phyloP scores from a whole-genome alignment of 768 basidiomycete genomes.

The Plicaturopsis crispa region DNA sequence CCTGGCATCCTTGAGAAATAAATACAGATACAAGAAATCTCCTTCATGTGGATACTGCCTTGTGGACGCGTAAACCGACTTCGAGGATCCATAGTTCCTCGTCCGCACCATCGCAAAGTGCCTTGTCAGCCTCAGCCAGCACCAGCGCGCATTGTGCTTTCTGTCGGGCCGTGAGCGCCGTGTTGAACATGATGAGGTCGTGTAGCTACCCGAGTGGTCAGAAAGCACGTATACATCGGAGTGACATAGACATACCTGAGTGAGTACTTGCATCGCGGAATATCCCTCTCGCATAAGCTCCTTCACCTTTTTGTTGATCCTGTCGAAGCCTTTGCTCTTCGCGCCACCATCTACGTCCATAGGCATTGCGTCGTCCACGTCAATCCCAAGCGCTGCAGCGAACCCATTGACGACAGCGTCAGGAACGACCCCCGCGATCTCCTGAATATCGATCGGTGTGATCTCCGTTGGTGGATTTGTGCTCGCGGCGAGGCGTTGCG shows the following conservation, averaged over 20 bases:
- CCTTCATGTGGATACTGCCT: slow-evolving; percentile 33
- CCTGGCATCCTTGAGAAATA: too few species aligned
- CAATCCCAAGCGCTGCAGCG: slow-evolving; percentile 65
- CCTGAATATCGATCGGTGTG: slow-evolving; percentile 75
- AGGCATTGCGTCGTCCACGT: slow-evolving; percentile 43
- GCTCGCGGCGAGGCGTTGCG: slow-evolving; percentile 77
- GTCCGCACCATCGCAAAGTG: slow-evolving; percentile 91
- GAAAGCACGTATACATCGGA: slow-evolving; percentile 3
- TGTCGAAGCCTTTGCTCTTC: slow-evolving; percentile 39
- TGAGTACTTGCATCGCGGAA: slow-evolving; percentile 82
- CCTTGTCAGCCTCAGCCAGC: slow-evolving; percentile 95
- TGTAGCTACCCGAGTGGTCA: slow-evolving; percentile 56
- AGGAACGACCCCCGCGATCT: slow-evolving; percentile 95
- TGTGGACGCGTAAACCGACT: slow-evolving; percentile 73
- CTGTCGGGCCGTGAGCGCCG: slow-evolving; percentile 68
- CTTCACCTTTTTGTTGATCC: slow-evolving; percentile 66
- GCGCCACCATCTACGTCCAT: slow-evolving; percentile 37
- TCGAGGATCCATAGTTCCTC: slow-evolving; percentile 95
- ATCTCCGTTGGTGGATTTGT: slow-evolving; percentile 69
- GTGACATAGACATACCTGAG: slow-evolving; percentile 53
- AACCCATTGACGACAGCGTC: slow-evolving; percentile 62
- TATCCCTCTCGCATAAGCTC: slow-evolving; percentile 82
- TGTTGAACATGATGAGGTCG: slow-evolving; percentile 81
- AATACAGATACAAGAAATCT: too few species aligned
- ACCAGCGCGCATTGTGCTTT: slow-evolving; percentile 77